These are phyloP conservation scores for Corymbia maculata DNA, from an alignment of 345 rosid species.

Conservation along the genomic window DNA sequence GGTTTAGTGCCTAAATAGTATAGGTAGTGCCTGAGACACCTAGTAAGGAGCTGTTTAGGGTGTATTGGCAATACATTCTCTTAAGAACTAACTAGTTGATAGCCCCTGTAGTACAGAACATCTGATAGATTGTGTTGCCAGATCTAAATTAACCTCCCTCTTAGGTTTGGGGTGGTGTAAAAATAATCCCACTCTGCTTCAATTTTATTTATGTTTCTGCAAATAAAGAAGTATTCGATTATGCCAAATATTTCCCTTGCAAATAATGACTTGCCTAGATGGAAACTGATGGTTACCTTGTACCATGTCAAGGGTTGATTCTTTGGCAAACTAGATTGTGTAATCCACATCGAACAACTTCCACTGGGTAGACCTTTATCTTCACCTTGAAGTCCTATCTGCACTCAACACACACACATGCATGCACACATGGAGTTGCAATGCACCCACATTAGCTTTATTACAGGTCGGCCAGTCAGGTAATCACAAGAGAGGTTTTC, in stretches of 20 bases:
- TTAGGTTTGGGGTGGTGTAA: background rate
- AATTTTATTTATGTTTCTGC: background rate
- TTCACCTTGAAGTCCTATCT: constrained; percentile 94
- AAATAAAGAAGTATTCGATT: background rate
- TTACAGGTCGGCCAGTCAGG: background rate
- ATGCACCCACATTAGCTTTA: background rate
- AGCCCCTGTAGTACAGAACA: too few relatives aligned
- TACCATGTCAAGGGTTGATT: constrained; percentile 85
- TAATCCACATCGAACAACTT: constrained; percentile 64
- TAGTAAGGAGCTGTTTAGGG: background rate
- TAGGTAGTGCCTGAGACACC: background rate
- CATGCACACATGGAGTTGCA: background rate
- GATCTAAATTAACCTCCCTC: too few relatives aligned
- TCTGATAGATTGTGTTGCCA: too few relatives aligned
- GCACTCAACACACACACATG: background rate
- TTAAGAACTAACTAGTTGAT: too few relatives aligned
- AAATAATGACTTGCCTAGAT: background rate
- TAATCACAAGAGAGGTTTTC: background rate
- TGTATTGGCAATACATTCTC: too few relatives aligned
- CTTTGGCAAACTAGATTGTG: constrained; percentile 58
- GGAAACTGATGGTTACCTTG: constrained; percentile 43
- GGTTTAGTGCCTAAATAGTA: background rate
- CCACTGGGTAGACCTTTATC: constrained; percentile 51
- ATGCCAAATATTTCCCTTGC: background rate
- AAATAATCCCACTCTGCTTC: background rate